phyloP scores from a whole-genome alignment of 2,329 filamentous ascomycete species.

The Fusarium sp. region DNA sequence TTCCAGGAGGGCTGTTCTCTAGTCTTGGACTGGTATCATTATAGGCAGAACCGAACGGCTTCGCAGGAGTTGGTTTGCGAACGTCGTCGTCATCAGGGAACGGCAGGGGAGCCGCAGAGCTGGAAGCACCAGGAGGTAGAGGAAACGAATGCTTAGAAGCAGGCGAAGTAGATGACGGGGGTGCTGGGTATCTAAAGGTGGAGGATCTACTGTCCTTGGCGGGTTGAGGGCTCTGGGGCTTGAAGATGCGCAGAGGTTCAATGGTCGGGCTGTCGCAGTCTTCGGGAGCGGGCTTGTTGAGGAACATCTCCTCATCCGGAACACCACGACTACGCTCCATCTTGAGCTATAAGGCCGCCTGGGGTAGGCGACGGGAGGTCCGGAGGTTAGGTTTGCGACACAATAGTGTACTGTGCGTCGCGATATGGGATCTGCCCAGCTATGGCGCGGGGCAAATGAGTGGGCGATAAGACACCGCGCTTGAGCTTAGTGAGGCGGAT shows the following conservation, averaged over 20 bases:
- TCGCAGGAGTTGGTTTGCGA: constrained; percentile 62
- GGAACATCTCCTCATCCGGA: constrained; percentile 87
- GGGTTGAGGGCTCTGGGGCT: constrained; percentile 78
- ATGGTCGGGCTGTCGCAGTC: constrained; percentile 82
- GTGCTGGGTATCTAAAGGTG: constrained; percentile 66
- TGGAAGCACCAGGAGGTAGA: constrained; percentile 77
- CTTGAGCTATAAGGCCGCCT: constrained; percentile 47
- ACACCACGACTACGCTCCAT: constrained; percentile 74
- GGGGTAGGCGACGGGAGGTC: constrained; percentile 14
- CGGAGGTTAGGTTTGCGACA: constrained; percentile 21
- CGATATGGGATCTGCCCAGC: constrained; percentile 27
- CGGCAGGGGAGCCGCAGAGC: constrained; percentile 76
- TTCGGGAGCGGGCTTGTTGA: constrained; percentile 70
- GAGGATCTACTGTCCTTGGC: constrained; percentile 58
- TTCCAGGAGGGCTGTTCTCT: constrained; percentile 68
- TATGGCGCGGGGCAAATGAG: constrained; percentile 36
- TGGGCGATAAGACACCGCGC: constrained; percentile 12
- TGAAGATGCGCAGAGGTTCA: constrained; percentile 88
- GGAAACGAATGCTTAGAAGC: constrained; percentile 71
- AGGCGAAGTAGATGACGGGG: constrained; percentile 60
- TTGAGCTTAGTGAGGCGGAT: constrained; percentile 20
- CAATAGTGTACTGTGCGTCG: constrained; percentile 1
- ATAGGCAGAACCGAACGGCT: constrained; percentile 62
- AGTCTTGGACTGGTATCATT: constrained; percentile 70
- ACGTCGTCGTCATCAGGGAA: constrained; percentile 81